Conservation (phyloP, 306 rosid genomes). For the Nissolia schottii region DNA sequence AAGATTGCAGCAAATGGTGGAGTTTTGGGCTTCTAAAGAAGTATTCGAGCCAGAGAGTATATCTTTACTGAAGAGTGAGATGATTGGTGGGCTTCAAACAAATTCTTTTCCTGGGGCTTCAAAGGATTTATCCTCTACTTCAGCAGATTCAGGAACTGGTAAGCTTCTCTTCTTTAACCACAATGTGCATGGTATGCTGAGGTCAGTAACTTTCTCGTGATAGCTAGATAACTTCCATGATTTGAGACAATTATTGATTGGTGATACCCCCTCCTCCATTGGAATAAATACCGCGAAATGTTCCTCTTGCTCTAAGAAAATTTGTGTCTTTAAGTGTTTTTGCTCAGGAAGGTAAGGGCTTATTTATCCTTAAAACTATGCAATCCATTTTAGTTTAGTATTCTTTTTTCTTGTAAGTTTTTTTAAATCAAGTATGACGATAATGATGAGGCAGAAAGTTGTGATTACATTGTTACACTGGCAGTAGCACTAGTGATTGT, state of each 20-base stretch:
- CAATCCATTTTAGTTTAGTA: neutral
- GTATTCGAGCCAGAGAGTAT: constrained; percentile 80
- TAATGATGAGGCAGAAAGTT: neutral
- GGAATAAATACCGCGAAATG: neutral
- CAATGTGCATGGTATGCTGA: neutral
- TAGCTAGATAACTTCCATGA: constrained; percentile 12
- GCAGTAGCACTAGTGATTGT: neutral
- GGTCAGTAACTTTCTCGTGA: neutral
- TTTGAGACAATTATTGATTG: neutral
- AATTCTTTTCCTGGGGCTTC: constrained; percentile 53
- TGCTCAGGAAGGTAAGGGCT: neutral
- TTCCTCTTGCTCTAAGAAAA: neutral
- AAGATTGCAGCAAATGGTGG: constrained; percentile 82
- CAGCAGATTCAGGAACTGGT: constrained; percentile 67
- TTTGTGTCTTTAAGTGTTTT: neutral
- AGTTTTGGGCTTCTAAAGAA: constrained; percentile 88
- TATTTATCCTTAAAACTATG: neutral
- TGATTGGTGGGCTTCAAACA: constrained; percentile 68
- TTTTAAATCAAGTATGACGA: too few species aligned
- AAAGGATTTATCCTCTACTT: constrained; percentile 51
- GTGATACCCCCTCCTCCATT: neutral
- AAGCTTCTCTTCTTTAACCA: constrained; percentile 7
- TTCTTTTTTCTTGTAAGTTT: neutral
- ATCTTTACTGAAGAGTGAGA: constrained; percentile 62
- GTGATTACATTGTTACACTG: neutral